These are phyloP conservation scores for Hsuehochloa calcarea DNA, from an alignment of 176 grass and related monocot genomes.

Conservation along the genomic window DNA sequence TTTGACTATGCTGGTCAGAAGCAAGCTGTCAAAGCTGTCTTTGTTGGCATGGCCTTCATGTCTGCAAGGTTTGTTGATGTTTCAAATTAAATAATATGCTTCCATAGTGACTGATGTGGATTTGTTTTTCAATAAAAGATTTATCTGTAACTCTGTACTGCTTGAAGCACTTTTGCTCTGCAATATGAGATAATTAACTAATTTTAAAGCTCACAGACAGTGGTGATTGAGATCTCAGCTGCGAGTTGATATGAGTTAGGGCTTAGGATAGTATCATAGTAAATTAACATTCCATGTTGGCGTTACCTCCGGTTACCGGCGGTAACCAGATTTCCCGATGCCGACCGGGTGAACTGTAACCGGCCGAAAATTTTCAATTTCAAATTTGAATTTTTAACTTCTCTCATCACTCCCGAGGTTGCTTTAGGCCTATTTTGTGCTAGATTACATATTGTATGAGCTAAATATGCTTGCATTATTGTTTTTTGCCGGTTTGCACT, in stretches of 20 bases:
- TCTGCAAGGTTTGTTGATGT: slow-evolving; percentile 73
- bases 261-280: background rate
- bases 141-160: background rate
- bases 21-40: slow-evolving; percentile 94
- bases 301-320: too few species aligned
- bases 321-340: too few species aligned
- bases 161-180: background rate
- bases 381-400: too few species aligned
- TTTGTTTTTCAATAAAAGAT: slow-evolving; percentile 8
- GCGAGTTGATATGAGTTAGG: background rate
- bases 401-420: too few species aligned
- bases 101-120: background rate
- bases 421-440: too few species aligned
- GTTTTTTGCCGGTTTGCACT: too few species aligned
- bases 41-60: slow-evolving; percentile 99
- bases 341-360: too few species aligned
- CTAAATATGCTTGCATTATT: too few species aligned
- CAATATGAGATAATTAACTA: slow-evolving; percentile 9
- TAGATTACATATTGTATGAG: too few species aligned
- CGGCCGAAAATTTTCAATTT: too few species aligned
- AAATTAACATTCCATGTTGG: background rate
- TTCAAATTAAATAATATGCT: slow-evolving; percentile 31
- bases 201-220: background rate
- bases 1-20: slow-evolving; percentile 99
- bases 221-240: background rate